Percentiles rank a stretch among this genome's conserved stretches.
phyloP scores from a whole-genome alignment of 176 grass and related monocot species.

The sorghum (Sorghum bicolor) region Sorghum_bicolor_NCBIv3 NC_012872.2:68354501-68355000 shows the following conservation, averaged over 20 bases:
- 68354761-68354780: neutral
- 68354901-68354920: neutral
- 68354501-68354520: neutral
- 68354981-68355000: neutral
- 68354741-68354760: neutral
- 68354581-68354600: neutral
- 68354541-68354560: neutral
- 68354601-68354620: neutral
- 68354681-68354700: neutral
- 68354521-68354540: neutral
- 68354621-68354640: neutral
- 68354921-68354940: neutral
- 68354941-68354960: neutral
- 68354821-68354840: neutral
- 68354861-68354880: neutral
- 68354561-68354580: neutral
- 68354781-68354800: neutral
- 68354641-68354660: neutral
- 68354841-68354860: neutral
- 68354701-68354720: neutral
- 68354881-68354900: neutral
- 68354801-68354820: neutral
- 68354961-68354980: neutral
- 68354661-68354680: neutral
- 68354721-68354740: neutral